A percentile compares a stretch with the other conserved stretches of the same genome.
These are phyloP conservation scores for Phytomonas francai DNA, from an alignment of 208 protist genomes.

Conservation along the genomic window DNA sequence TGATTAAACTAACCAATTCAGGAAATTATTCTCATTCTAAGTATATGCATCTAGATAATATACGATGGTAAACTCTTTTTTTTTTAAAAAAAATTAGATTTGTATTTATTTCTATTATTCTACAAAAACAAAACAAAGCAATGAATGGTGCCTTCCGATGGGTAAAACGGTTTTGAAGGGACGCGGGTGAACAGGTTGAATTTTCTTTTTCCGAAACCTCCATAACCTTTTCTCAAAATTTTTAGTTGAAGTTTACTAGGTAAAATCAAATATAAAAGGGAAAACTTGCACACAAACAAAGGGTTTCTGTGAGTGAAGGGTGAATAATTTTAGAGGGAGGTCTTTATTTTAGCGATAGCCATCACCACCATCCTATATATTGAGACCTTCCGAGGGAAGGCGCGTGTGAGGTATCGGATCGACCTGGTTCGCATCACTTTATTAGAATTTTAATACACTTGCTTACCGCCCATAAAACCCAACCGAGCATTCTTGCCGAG, in stretches of 20 bases:
- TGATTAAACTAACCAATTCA: background rate
- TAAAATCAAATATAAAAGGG: background rate
- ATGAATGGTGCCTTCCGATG: background rate
- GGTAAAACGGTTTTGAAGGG: background rate
- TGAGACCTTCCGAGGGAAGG: background rate
- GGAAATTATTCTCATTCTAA: background rate
- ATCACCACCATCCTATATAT: background rate
- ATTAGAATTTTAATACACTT: background rate
- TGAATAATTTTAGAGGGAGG: background rate
- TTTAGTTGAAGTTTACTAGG: background rate
- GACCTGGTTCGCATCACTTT: background rate
- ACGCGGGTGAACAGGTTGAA: background rate
- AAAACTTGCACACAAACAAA: background rate
- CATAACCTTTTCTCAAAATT: background rate
- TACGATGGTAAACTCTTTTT: background rate
- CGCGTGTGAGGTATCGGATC: background rate
- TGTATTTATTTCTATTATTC: background rate
- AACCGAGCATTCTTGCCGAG: background rate
- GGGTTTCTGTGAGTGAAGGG: background rate
- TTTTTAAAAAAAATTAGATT: background rate
- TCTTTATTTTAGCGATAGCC: background rate
- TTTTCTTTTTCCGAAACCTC: background rate
- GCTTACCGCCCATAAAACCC: background rate
- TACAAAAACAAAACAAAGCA: background rate
- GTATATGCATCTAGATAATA: background rate